A percentile compares a stretch with the other conserved stretches of the same genome.
phyloP scores from a whole-genome alignment of 495 filamentous ascomycete species.

The Talaromyces trachyspermus region DNA sequence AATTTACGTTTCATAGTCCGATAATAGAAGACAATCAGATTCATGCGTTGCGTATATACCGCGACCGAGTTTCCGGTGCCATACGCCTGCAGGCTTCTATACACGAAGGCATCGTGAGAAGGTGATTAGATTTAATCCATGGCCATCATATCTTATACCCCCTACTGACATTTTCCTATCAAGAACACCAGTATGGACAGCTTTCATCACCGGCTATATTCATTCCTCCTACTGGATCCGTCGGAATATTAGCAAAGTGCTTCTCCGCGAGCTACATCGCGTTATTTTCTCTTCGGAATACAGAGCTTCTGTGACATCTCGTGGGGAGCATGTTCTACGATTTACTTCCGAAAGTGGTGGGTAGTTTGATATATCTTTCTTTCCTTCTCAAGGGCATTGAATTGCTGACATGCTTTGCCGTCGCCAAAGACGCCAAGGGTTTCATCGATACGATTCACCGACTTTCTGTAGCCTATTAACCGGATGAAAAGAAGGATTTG shows the following conservation, averaged over 20 bases:
- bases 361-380: neutral
- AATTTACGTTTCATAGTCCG: constrained; percentile 34
- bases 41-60: constrained; percentile 65
- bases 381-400: no score
- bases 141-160: neutral
- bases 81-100: constrained; percentile 50
- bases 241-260: constrained; percentile 37
- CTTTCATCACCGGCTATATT: constrained; percentile 60
- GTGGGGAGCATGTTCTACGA: constrained; percentile 32
- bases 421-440: constrained; percentile 29
- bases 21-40: constrained; percentile 64
- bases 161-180: neutral
- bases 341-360: constrained; percentile 27
- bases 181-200: constrained; percentile 64
- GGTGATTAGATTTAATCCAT: constrained; percentile 20
- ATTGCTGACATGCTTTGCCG: neutral
- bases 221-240: constrained; percentile 51
- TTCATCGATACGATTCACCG: constrained; percentile 25
- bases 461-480: constrained; percentile 10
- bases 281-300: constrained; percentile 60
- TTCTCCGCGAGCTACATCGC: constrained; percentile 54
- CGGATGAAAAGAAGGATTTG: no score
- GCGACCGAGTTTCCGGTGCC: constrained; percentile 55
- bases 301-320: constrained; percentile 21
- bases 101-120: constrained; percentile 32